Evolutionary conservation across 148 eudicot genomes (phyloP).

Genomic region (Drosera capensis): DNA sequence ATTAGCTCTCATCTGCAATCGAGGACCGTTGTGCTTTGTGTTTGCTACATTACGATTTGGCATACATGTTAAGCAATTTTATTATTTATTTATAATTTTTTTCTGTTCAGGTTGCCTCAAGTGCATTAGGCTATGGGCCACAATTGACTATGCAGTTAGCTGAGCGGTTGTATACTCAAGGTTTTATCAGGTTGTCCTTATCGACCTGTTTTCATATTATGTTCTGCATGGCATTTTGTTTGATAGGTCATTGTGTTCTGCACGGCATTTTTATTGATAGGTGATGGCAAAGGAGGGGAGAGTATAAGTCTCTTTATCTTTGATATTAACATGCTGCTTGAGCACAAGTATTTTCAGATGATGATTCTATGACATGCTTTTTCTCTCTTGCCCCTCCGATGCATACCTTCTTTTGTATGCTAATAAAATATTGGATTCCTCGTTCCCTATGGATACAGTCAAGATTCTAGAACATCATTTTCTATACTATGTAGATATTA

Average conservation of each 20-base stretch:
- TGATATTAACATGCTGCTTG: too few relatives aligned
- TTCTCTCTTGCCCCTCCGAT: too few relatives aligned
- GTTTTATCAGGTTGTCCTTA: constrained; percentile 64
- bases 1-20: too few relatives aligned
- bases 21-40: too few relatives aligned
- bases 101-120: constrained; percentile 72
- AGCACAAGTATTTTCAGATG: too few relatives aligned
- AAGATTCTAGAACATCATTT: too few relatives aligned
- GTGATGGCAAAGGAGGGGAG: neutral
- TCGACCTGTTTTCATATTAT: constrained; percentile 1
- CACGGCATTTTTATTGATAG: neutral
- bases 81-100: neutral
- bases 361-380: too few relatives aligned
- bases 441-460: too few relatives aligned
- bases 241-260: neutral
- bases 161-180: constrained; percentile 93
- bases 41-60: neutral
- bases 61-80: neutral
- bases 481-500: too few relatives aligned
- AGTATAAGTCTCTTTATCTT: too few relatives aligned
- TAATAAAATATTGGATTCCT: too few relatives aligned
- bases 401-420: too few relatives aligned
- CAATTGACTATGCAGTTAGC: constrained; percentile 92
- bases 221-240: neutral
- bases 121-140: constrained; percentile 84